Conservation (phyloP, 2,329 filamentous ascomycete genomes). For the Cladosporium sp. region DNA sequence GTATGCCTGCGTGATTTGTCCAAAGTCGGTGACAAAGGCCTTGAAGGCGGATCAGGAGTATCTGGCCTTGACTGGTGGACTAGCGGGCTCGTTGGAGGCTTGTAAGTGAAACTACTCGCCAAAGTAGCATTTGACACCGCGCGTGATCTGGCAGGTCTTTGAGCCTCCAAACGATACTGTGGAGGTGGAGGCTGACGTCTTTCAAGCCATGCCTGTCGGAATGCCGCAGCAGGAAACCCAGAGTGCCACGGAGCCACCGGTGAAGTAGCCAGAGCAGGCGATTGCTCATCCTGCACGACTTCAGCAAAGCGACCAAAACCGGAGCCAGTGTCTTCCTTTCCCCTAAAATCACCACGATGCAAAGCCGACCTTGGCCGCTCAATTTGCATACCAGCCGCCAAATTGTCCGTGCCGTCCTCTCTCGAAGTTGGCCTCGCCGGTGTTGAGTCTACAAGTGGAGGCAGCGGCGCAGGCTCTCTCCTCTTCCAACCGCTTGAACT, state of each 20-base stretch:
- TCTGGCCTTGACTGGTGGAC: constrained; percentile 53
- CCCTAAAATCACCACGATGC: constrained; percentile 58
- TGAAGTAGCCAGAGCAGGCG: constrained; percentile 41
- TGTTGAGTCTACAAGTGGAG: constrained; percentile 2
- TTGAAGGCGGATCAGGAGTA: constrained; percentile 29
- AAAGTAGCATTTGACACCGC: constrained; percentile 58
- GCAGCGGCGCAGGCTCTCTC: constrained; percentile 44
- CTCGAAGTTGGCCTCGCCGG: constrained; percentile 20
- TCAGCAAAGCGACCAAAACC: constrained; percentile 19
- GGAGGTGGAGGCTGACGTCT: constrained; percentile 13
- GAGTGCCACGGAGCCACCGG: constrained; percentile 55
- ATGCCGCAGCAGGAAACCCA: constrained; percentile 39
- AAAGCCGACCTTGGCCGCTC: constrained; percentile 74
- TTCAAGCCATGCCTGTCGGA: constrained; percentile 22
- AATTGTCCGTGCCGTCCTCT: constrained; percentile 22
- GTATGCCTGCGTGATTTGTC: constrained; percentile 64
- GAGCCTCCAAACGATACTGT: constrained; percentile 27
- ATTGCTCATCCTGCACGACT: constrained; percentile 15
- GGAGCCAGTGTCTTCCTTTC: constrained; percentile 34
- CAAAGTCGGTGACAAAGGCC: constrained; percentile 36
- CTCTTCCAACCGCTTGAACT: constrained; percentile 34
- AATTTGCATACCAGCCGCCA: constrained; percentile 50
- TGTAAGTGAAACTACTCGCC: constrained; percentile 75
- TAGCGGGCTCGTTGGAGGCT: constrained; percentile 85
- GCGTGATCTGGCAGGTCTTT: constrained; percentile 38